Evolutionary conservation across 345 rosid species (phyloP), one percentile per base, ranked within the genome.

Genomic region (Citrus reticulata): DNA sequence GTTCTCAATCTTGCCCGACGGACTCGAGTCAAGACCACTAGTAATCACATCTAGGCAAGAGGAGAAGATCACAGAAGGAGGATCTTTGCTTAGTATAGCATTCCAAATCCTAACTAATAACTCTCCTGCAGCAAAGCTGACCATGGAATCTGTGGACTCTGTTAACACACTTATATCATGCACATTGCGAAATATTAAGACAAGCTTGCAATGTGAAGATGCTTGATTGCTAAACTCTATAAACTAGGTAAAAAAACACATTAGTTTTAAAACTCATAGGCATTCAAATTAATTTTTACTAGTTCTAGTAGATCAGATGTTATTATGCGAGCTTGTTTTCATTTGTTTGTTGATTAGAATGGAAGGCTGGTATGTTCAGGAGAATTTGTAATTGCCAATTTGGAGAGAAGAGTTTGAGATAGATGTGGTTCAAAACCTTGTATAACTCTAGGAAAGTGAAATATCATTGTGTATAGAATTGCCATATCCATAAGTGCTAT

Each of bases 1-100:
- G 42, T 96, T 96, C 92, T 91, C 98, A 2, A 91, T 96, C 81
- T 93, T 96, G 46, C 97, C 98, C 0, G 98, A 96, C 9, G 98
- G 98, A 70, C 77, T 91, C 2, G 99, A 96, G 81, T 91, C 98
- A 4, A 85, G 99, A 72, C 95, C 97, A 51, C 78, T 94, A 29
- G 98, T 96, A 79, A 93, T 96, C 86, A 90, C 90, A 79, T 90
- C 98, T 1, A 84, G 89, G 86, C 92, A 87, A 35, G 97, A 91
- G 84, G 93, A 96, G 84, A 91, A 84, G 87, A 87, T 89, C 82
- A 79, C 86, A 25, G 97, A 94, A 83, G 97, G 98, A 62, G 99
- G 99, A 35, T 92, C 97, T 19, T 82, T 94, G 79, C 91, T 96
- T 70, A 94, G 98, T 22, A 77, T 93, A 42, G 98, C 98, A 55